A percentile compares a stretch with the other conserved stretches of the same genome.
Conservation (phyloP, 1,139 yeast species). For the Debaryomyces subglobosus region DNA sequence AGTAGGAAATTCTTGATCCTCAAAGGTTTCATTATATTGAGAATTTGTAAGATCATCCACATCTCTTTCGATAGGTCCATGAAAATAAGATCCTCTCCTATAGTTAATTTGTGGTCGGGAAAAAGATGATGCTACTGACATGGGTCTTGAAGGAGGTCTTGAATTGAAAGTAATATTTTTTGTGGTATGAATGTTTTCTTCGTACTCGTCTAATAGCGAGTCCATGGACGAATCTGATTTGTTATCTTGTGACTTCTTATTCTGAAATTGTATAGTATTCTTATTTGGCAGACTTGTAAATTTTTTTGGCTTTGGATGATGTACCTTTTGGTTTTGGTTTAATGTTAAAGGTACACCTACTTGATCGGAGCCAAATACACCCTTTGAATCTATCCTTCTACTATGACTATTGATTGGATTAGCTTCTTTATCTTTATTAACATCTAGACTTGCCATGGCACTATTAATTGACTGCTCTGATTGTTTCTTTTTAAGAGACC, state of each 20-base stretch:
- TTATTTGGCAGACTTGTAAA: neutral
- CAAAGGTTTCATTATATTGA: constrained; percentile 13
- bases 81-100: constrained; percentile 11
- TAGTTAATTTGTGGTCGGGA: constrained; percentile 12
- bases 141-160: constrained; percentile 32
- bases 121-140: constrained; percentile 31
- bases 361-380: neutral
- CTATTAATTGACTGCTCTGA: constrained; percentile 31
- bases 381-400: neutral
- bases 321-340: constrained; percentile 9
- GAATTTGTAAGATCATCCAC: constrained; percentile 11
- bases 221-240: constrained; percentile 52
- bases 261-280: constrained; percentile 8
- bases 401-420: neutral
- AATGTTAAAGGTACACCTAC: neutral
- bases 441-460: constrained; percentile 37
- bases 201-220: constrained; percentile 55
- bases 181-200: constrained; percentile 41
- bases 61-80: constrained; percentile 4
- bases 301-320: constrained; percentile 26
- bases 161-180: constrained; percentile 30
- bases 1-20: constrained; percentile 34
- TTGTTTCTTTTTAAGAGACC: constrained; percentile 21
- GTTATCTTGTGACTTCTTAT: constrained; percentile 7
- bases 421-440: constrained; percentile 10